Evolutionary conservation across 2,329 filamentous ascomycete species (phyloP).

Genomic region (Colletotrichum falcatum): DNA sequence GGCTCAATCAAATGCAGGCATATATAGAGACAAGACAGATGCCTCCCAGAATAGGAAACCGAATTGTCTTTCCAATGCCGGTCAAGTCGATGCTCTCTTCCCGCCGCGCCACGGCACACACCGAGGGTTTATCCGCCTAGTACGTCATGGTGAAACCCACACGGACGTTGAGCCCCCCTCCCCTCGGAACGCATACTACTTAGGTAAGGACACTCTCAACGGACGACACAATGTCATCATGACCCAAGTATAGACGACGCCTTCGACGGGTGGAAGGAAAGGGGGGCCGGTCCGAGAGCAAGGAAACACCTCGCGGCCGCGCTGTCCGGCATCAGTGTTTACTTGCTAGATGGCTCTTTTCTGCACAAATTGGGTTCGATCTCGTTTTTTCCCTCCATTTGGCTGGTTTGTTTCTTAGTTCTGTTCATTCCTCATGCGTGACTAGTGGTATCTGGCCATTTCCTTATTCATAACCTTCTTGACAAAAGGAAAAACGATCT

Average conservation of each 20-base stretch:
- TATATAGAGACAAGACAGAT: neutral
- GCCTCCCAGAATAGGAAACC: neutral
- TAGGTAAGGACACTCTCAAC: neutral
- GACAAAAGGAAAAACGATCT: constrained; percentile 16
- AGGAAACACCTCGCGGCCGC: neutral
- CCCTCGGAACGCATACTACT: no score
- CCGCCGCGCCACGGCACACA: neutral
- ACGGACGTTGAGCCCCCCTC: neutral
- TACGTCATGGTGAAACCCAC: neutral
- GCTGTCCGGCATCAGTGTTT: neutral
- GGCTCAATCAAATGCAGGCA: no score
- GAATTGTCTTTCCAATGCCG: neutral
- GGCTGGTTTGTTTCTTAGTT: neutral
- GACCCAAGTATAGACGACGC: neutral
- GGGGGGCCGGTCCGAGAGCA: no score
- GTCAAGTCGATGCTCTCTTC: neutral
- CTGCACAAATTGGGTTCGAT: neutral
- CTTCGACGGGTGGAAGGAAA: neutral
- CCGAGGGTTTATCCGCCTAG: neutral
- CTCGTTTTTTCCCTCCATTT: no score
- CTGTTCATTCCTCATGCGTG: constrained; percentile 35
- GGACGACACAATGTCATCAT: neutral
- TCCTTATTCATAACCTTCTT: constrained; percentile 23
- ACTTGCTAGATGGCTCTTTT: no score
- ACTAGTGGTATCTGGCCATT: constrained; percentile 30